phyloP scores from a whole-genome alignment of 2,329 filamentous ascomycete species.

The Aspergillus aculeatus region DNA sequence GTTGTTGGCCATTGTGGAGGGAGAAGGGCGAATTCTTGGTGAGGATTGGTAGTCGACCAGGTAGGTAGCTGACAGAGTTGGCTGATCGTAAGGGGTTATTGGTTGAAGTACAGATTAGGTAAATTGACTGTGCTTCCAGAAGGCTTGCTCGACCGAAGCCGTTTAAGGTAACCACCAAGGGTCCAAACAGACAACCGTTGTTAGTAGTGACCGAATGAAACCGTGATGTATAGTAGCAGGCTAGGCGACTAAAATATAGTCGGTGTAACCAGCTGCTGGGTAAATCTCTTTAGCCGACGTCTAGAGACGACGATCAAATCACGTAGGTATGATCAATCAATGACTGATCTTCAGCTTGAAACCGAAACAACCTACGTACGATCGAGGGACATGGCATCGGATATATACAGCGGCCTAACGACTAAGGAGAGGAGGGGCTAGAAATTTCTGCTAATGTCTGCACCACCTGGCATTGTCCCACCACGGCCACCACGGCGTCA shows the following conservation, averaged over 20 bases:
- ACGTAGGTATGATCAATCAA: background rate
- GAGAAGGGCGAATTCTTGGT: background rate
- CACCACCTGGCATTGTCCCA: background rate
- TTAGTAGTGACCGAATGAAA: background rate
- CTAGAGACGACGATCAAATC: background rate
- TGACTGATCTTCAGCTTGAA: background rate
- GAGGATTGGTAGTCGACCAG: background rate
- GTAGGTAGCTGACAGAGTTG: no score
- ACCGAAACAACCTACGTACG: background rate
- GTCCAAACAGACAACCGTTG: background rate
- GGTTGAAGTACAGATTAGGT: background rate
- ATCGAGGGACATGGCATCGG: background rate
- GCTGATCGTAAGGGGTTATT: background rate
- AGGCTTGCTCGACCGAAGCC: background rate
- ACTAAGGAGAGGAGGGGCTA: background rate
- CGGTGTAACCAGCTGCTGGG: background rate
- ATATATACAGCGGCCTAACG: background rate
- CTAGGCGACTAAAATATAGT: background rate
- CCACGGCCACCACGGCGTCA: background rate
- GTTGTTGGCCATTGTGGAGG: constrained; percentile 26
- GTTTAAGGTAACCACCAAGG: background rate
- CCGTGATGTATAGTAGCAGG: background rate
- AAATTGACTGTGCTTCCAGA: background rate
- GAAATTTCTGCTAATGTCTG: background rate
- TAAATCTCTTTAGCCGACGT: background rate